Evolutionary conservation across 148 eudicot species (phyloP).

Genomic region (Tetragonia tetragonoides): DNA sequence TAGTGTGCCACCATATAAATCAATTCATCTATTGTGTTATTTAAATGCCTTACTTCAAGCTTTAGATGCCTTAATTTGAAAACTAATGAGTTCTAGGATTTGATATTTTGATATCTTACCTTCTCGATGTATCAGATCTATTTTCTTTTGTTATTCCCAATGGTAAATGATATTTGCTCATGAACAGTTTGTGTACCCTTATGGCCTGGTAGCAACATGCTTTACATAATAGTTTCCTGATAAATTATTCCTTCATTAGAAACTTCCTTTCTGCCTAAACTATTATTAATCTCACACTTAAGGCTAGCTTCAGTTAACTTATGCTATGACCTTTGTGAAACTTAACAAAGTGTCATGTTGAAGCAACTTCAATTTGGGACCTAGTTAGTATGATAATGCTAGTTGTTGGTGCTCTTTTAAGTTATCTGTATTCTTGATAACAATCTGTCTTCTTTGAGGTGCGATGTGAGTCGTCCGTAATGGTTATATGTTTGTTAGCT

Average conservation of each 20-base stretch:
- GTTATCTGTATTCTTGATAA: neutral
- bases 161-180: neutral
- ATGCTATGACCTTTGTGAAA: neutral
- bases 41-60: neutral
- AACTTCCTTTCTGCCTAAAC: neutral
- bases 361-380: neutral
- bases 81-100: neutral
- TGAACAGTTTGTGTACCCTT: neutral
- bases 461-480: neutral
- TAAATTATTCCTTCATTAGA: neutral
- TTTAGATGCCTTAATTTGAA: neutral
- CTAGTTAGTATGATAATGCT: neutral
- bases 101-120: neutral
- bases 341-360: neutral
- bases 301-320: neutral
- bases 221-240: neutral
- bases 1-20: neutral
- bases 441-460: neutral
- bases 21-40: neutral
- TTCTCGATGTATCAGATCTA: too few species aligned
- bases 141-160: neutral
- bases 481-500: constrained; percentile 2
- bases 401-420: neutral
- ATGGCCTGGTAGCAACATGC: neutral
- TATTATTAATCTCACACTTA: neutral